phyloP scores from a whole-genome alignment of 1,284 basidiomycete species.

The Trichosporon sp. region DNA sequence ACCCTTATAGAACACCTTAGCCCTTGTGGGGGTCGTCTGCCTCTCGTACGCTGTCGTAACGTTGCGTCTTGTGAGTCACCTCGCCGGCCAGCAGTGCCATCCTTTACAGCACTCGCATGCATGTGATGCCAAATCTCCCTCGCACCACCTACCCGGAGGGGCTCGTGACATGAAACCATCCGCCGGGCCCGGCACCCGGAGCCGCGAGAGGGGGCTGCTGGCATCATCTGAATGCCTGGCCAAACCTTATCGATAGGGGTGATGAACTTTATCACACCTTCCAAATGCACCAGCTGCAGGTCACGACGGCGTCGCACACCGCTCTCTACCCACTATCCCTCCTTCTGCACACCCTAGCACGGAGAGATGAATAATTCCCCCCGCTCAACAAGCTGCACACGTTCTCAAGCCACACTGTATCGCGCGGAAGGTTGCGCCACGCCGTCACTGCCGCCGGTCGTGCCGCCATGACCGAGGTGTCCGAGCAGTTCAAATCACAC shows the following conservation, averaged over 20 bases:
- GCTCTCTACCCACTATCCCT: not conserved
- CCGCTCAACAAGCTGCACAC: not conserved
- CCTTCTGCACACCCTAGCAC: not conserved
- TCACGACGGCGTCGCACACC: not conserved
- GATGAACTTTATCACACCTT: not conserved
- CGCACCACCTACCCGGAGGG: not conserved
- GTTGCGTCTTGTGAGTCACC: not conserved
- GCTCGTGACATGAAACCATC: not conserved
- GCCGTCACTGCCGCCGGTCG: not conserved
- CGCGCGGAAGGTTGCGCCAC: not conserved
- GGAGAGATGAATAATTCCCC: not conserved
- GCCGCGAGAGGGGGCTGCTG: not conserved
- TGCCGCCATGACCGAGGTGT: too few relatives aligned
- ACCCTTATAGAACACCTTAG: not conserved
- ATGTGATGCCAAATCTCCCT: not conserved
- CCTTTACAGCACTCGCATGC: too few relatives aligned
- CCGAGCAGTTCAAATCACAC: not conserved
- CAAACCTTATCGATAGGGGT: not conserved
- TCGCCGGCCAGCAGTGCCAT: not conserved
- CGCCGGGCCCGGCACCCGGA: conserved; percentile 5
- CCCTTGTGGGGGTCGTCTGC: not conserved
- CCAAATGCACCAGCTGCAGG: not conserved
- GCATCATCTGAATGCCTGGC: not conserved
- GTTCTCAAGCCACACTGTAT: conserved; percentile 9
- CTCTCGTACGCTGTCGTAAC: not conserved